A percentile compares a stretch with the other conserved stretches of the same genome.
These are phyloP conservation scores for Skeletonema tropicum DNA, from an alignment of 108 stramenopile species.

Conservation along the genomic window DNA sequence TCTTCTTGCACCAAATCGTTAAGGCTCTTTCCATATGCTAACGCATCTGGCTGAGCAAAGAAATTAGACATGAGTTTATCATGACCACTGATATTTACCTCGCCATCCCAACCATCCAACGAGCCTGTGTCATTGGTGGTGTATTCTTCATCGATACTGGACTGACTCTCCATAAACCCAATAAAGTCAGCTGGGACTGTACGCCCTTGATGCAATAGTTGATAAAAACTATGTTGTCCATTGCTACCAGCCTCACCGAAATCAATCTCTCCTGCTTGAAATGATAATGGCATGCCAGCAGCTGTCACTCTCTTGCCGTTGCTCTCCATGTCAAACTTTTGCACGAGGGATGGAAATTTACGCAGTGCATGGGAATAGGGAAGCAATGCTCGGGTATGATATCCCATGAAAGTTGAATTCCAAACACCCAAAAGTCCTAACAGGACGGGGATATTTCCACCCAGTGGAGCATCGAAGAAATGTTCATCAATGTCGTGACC, in stretches of 20 bases:
- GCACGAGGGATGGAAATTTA: constrained; percentile 94
- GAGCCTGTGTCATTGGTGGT: constrained; percentile 1
- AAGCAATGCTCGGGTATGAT: constrained; percentile 88
- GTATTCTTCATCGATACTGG: constrained; percentile 54
- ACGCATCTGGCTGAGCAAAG: constrained; percentile 98
- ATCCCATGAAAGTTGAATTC: constrained; percentile 98
- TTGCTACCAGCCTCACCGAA: constrained; percentile 96
- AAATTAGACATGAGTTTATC: constrained; percentile 99
- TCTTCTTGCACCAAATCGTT: constrained; percentile 92
- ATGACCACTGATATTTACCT: constrained; percentile 89
- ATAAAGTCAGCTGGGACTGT: constrained; percentile 97
- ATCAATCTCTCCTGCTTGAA: constrained; percentile 80
- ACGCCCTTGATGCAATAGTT: constrained; percentile 98
- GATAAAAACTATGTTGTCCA: constrained; percentile 96
- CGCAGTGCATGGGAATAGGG: constrained; percentile 94
- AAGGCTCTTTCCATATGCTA: constrained; percentile 90
- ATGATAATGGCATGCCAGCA: constrained; percentile 77
- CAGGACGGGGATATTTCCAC: constrained; percentile 95
- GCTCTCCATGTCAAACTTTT: constrained; percentile 98
- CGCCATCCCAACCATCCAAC: constrained; percentile 37
- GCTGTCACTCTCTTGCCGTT: constrained; percentile 97
- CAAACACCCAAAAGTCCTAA: constrained; percentile 97
- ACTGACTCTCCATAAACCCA: constrained; percentile 89
- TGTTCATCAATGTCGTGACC: constrained; percentile 98
- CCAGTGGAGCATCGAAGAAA: constrained; percentile 93